Evolutionary conservation across 441 rosid genomes (phyloP), one percentile per base, ranked within the genome.

Genomic region (Brassica hybrid): DNA sequence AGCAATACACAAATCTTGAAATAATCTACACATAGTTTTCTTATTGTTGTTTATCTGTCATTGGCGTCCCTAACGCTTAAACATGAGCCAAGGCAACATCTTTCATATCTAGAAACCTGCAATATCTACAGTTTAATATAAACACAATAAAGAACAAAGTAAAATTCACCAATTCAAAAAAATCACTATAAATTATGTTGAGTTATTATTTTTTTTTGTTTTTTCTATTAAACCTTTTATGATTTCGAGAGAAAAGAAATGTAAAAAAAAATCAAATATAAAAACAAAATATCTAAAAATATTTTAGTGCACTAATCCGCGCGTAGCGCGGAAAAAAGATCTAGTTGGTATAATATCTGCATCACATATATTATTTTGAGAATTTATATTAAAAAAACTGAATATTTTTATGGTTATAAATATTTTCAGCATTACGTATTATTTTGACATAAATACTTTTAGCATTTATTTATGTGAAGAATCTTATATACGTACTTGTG

Each of bases 31-130:
- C 27, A 87, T 45, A 61, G 72, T 75, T 74, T 79, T 76, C 71
- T 71, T 43, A 73, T 72, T 41, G 14, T 85, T 84, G 7, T 82
- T 43, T 52, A 64, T 83, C 93, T 83, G n/a, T 89, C 90, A 69
- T 61, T 69, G 2, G 93, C 90, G 80, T 76, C 82, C 86, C 89
- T 61, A 86, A 74, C 2, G 97, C 94, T 65, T 61, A 79, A 68
- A 90, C 25, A 81, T 88, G 93, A 54, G 89, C 52, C 2, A 77
- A 43, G 0, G 87, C 90, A 8, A 90, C 90, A 83, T 90, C 90
- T 84, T 90, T 84, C 50, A 43, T 43, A 14, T 43, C 50, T 43
- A 43, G 50, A 12, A 43, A 43, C 50, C 50, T 43, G 14, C 4
- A 3, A 1, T 43, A 43, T 43, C n/a, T 43, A 43, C 50, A 43